Evolutionary conservation across 495 filamentous ascomycete genomes (phyloP), one percentile per base, ranked within the genome.

Genomic region (Lophiostoma macrostomum): DNA sequence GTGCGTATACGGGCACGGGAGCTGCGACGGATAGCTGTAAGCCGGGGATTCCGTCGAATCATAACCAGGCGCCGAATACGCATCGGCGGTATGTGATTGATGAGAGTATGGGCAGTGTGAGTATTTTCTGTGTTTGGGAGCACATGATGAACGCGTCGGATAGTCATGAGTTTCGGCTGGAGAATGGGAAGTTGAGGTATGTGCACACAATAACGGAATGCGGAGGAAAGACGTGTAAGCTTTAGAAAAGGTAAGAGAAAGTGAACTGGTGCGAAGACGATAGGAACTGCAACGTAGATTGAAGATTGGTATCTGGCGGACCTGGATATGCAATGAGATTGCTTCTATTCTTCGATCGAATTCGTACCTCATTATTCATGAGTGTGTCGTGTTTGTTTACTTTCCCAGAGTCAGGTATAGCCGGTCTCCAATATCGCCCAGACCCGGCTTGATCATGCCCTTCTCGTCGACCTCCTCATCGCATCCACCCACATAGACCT

Each of bases 361-460:
- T n/a, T n/a, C n/a, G n/a, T n/a, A n/a, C n/a, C n/a, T n/a, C n/a
- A n/a, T n/a, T n/a, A n/a, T n/a, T n/a, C n/a, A n/a, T n/a, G n/a
- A n/a, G n/a, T n/a, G n/a, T n/a, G n/a, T n/a, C n/a, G n/a, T n/a
- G n/a, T n/a, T n/a, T n/a, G n/a, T n/a, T 56, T 24, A 95, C 71
- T 96, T 97, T 23, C 91, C 91, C 72, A 91, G 81, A 0, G 91
- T 95, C 71, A 95, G 78, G 74, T 91, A 97, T 68, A 97, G 71
- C 48, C 91, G 74, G 74, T 97, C 91, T 5, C 91, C 91, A 55
- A 96, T 86, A 77, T 96, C 91, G 0, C 90, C 90, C 56, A 95
- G 64, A 0, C 91, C 91, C 2, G 91, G 91, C 69, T 83, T 87
- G 68, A 97, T 84, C 91, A 96, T 96, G 2, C 91, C 91, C 45